phyloP scores from a whole-genome alignment of 1,284 basidiomycete genomes.

The Sporisorium reilianum region DNA sequence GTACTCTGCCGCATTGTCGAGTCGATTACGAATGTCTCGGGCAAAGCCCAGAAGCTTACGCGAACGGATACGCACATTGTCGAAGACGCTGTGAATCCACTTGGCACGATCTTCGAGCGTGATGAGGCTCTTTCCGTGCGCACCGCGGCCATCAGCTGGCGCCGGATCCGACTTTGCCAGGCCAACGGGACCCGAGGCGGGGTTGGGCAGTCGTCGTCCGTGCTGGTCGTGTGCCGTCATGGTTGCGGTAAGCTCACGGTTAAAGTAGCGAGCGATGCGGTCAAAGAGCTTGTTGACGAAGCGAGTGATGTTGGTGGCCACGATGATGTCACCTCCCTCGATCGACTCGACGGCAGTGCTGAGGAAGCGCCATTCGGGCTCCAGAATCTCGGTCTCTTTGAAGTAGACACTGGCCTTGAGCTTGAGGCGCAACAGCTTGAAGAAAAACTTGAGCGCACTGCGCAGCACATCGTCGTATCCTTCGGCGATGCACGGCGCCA shows the following conservation, averaged over 20 bases:
- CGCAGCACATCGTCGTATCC: constrained; percentile 91
- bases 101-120: constrained; percentile 82
- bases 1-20: constrained; percentile 97
- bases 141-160: constrained; percentile 38
- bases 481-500: constrained; percentile 86
- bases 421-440: constrained; percentile 94
- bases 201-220: constrained; percentile 31
- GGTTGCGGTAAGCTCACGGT: constrained; percentile 88
- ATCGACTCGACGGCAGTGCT: constrained; percentile 92
- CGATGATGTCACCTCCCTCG: constrained; percentile 86
- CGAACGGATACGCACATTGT: constrained; percentile 90
- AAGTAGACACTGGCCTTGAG: constrained; percentile 96
- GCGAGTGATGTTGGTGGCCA: constrained; percentile 74
- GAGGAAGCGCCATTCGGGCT: constrained; percentile 95
- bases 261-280: constrained; percentile 87
- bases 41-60: constrained; percentile 90
- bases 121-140: constrained; percentile 72
- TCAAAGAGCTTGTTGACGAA: constrained; percentile 73
- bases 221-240: constrained; percentile 53
- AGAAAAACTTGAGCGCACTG: constrained; percentile 89
- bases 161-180: constrained; percentile 31
- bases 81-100: constrained; percentile 94
- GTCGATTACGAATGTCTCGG: constrained; percentile 76
- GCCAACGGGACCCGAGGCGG: constrained; percentile 35
- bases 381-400: constrained; percentile 96